Evolutionary conservation across 2,329 filamentous ascomycete genomes (phyloP).

Genomic region (Phialemoniopsis sp.): DNA sequence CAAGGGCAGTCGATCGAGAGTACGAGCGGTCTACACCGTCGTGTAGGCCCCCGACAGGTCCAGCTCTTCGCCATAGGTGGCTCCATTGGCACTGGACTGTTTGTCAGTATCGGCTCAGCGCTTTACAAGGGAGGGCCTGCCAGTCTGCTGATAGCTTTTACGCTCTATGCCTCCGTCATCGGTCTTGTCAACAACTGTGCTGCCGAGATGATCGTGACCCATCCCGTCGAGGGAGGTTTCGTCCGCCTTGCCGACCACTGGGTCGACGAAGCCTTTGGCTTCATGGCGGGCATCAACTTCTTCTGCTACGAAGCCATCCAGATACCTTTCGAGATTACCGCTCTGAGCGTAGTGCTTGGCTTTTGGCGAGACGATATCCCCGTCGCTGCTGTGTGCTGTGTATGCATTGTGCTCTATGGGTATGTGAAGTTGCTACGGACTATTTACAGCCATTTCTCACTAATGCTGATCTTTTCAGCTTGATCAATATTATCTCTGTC

Average conservation of each 20-base stretch:
- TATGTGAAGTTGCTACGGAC: no score
- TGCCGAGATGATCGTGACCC: constrained; percentile 60
- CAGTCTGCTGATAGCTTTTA: constrained; percentile 55
- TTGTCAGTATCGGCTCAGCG: constrained; percentile 58
- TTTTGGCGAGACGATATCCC: constrained; percentile 43
- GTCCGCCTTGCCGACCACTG: constrained; percentile 61
- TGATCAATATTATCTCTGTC: constrained; percentile 35
- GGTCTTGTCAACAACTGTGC: constrained; percentile 61
- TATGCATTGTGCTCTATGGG: constrained; percentile 48
- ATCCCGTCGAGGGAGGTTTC: constrained; percentile 61
- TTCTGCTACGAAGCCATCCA: constrained; percentile 34
- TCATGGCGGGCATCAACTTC: constrained; percentile 43
- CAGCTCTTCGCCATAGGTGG: constrained; percentile 56
- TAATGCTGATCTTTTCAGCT: constrained; percentile 7
- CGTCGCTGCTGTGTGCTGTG: constrained; percentile 48
- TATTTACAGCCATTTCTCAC: no score
- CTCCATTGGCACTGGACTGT: constrained; percentile 54
- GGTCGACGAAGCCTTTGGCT: constrained; percentile 62
- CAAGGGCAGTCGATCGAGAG: no score
- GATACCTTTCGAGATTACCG: constrained; percentile 36
- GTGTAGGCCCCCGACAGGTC: constrained; percentile 50
- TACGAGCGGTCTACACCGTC: constrained; percentile 44
- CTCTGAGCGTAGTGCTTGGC: constrained; percentile 32
- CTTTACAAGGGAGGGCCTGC: constrained; percentile 36
- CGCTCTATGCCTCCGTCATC: constrained; percentile 49